phyloP scores from a whole-genome alignment of 345 rosid genomes.

The Populus simonii region DNA sequence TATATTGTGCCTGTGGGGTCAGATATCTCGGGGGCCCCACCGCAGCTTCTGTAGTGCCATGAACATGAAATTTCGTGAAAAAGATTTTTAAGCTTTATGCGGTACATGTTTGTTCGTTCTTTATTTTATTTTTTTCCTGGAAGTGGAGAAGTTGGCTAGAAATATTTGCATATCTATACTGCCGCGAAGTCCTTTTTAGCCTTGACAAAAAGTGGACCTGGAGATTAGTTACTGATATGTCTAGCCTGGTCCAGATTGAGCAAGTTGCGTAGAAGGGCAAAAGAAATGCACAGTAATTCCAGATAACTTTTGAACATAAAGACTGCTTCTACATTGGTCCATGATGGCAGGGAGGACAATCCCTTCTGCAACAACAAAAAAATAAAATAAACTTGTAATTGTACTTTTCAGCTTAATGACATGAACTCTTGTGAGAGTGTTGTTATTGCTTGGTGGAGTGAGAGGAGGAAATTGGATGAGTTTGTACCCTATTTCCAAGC shows the following conservation, averaged over 20 bases:
- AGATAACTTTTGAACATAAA: not conserved
- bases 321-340: not conserved
- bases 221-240: not conserved
- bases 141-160: not conserved
- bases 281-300: not conserved
- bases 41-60: not conserved
- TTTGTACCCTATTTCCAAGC: not conserved
- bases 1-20: not conserved
- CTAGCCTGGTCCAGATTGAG: not conserved
- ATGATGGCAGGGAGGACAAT: not conserved
- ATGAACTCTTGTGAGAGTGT: not conserved
- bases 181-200: not conserved
- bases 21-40: not conserved
- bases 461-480: not conserved
- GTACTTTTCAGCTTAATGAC: not conserved
- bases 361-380: not conserved
- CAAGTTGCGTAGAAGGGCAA: not conserved
- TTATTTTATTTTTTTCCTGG: not conserved
- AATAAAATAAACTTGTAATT: not conserved
- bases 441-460: not conserved
- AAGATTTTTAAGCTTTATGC: not conserved
- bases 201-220: not conserved
- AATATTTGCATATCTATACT: too few relatives aligned
- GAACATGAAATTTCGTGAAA: not conserved
- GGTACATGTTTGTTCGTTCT: not conserved